Evolutionary conservation across 208 protist species (phyloP), one percentile per base, ranked within the genome.

Genomic region (Acanthamoeba divionensis): DNA sequence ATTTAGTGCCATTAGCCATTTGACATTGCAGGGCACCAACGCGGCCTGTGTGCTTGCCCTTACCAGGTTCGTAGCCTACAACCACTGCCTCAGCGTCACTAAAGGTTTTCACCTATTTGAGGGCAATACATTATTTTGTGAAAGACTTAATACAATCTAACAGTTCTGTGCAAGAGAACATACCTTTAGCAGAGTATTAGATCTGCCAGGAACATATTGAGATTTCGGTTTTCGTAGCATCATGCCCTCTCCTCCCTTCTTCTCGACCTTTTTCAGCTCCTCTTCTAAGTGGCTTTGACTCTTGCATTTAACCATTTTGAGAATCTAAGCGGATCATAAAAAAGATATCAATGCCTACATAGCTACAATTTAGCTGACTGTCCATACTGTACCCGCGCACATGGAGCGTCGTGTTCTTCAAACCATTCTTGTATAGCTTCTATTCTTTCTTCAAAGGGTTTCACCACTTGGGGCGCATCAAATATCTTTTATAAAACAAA

Each of bases 41-140:
- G 18, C 80, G 71, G 57, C 89, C 90, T 82, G 75, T 45, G 93
- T 94, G 63, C 62, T 94, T 95, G 38, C 93, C 93, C 60, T 94
- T 94, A 24, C 93, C 92, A n/a, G 47, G 31, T 26, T 94, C 55
- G 38, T 96, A 73, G 50, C 83, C 92, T 9, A 93, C 7, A 6
- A 96, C 94, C 7, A 75, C 47, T 12, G 94, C 94, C 24, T 96
- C 94, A 9, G 65, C 86, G 52, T 95, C 94, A 60, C 90, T 29
- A 86, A 95, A 95, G 33, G 26, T 94, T 82, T 95, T 95, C 29
- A 95, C 93, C 92, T 95, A 60, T n/a, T n/a, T n/a, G n/a, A n/a
- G n/a, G n/a, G n/a, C n/a, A n/a, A n/a, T n/a, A n/a, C n/a, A n/a
- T n/a, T n/a, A n/a, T n/a, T n/a, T n/a, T n/a, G n/a, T n/a, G n/a